These are phyloP conservation scores for Clavispora vitiphila DNA, from an alignment of 805 yeast species.

Conservation along the genomic window DNA sequence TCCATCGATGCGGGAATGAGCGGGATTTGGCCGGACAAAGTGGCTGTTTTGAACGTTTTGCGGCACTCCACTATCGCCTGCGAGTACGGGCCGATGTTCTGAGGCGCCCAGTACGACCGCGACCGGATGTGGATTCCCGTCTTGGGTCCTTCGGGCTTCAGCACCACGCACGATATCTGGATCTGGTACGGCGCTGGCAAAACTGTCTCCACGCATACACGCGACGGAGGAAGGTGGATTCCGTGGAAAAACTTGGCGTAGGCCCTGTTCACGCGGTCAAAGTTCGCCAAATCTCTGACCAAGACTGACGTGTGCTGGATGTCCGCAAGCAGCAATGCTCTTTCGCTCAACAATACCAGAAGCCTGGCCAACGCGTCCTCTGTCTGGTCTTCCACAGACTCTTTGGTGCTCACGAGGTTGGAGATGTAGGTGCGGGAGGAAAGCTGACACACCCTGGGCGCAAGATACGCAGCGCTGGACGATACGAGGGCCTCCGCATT, in stretches of 20 bases:
- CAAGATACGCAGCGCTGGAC: background rate
- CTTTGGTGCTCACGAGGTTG: conserved; percentile 21
- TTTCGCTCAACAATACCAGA: conserved; percentile 21
- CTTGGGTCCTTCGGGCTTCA: conserved; percentile 30
- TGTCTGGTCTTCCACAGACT: conserved; percentile 36
- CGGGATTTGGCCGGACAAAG: conserved; percentile 89
- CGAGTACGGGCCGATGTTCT: conserved; percentile 96
- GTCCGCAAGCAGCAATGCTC: conserved; percentile 35
- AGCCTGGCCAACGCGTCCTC: conserved; percentile 46
- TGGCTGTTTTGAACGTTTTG: conserved; percentile 41
- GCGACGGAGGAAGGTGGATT: conserved; percentile 74
- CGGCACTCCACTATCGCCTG: conserved; percentile 58
- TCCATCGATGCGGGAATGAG: conserved; percentile 69
- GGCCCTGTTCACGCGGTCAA: conserved; percentile 53
- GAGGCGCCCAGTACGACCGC: conserved; percentile 96
- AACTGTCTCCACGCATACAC: conserved; percentile 72
- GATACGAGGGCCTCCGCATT: too few species aligned
- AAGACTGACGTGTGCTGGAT: conserved; percentile 59
- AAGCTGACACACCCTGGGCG: conserved; percentile 4
- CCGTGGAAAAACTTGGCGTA: conserved; percentile 53
- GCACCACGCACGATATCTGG: conserved; percentile 58
- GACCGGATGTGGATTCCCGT: conserved; percentile 88
- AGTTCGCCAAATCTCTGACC: conserved; percentile 60
- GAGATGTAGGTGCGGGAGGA: conserved; percentile 22
- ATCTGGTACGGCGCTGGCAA: conserved; percentile 35